Conservation (phyloP, 2,329 filamentous ascomycete genomes). For the Ramularia collo-cygni region DNA sequence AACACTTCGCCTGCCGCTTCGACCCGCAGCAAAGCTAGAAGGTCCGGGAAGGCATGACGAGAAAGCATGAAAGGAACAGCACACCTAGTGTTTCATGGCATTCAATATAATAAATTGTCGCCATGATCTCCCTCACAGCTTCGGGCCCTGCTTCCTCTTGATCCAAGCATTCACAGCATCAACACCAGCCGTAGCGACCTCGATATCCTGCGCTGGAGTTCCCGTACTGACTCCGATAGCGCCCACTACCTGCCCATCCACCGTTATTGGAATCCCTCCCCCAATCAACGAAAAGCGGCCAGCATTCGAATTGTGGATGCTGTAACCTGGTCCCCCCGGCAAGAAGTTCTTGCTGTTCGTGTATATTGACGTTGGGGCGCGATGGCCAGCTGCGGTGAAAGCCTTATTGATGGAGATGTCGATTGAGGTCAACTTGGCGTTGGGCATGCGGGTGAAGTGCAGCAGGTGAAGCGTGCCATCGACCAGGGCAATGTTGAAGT, state of each 20-base stretch:
- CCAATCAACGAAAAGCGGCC: slow-evolving; percentile 49
- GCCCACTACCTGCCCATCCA: slow-evolving; percentile 45
- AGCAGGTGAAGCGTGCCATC: slow-evolving; percentile 41
- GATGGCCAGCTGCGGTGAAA: slow-evolving; percentile 51
- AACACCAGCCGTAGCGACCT: slow-evolving; percentile 47
- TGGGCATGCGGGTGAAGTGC: slow-evolving; percentile 44
- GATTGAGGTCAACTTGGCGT: slow-evolving; percentile 47
- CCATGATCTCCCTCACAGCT: slow-evolving; percentile 30
- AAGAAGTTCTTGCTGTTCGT: slow-evolving; percentile 43
- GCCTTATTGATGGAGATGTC: slow-evolving; percentile 59
- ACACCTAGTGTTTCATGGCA: too few relatives aligned
- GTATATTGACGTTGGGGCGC: slow-evolving; percentile 45
- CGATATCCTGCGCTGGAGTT: slow-evolving; percentile 48
- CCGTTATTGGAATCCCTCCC: slow-evolving; percentile 46
- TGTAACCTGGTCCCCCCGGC: slow-evolving; percentile 47
- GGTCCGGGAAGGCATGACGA: not conserved
- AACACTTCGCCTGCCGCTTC: slow-evolving; percentile 29
- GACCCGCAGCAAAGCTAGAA: slow-evolving; percentile 35
- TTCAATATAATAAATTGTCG: too few relatives aligned
- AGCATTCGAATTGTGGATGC: slow-evolving; percentile 47
- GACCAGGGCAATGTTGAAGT: slow-evolving; percentile 45
- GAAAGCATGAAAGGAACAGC: too few relatives aligned
- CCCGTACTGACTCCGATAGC: slow-evolving; percentile 51
- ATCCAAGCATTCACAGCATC: slow-evolving; percentile 39
- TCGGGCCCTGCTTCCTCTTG: slow-evolving; percentile 31